Evolutionary conservation across 495 filamentous ascomycete species (phyloP).

Genomic region (Aspergillus bertholletiae): DNA sequence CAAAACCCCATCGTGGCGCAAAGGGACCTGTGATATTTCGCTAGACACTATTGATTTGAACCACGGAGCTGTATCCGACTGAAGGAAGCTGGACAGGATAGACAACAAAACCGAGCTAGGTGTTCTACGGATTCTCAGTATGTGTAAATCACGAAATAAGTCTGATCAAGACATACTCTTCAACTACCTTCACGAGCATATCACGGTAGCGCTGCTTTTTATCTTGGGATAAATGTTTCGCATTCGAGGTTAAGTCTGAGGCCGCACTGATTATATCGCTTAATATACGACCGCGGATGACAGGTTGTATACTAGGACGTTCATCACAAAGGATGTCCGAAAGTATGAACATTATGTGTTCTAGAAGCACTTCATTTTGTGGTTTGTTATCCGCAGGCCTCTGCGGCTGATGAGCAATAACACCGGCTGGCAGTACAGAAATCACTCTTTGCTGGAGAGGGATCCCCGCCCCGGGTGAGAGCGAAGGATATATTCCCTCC

Average conservation of each 20-base stretch:
- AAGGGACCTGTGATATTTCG: constrained; percentile 57
- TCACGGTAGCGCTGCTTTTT: constrained; percentile 21
- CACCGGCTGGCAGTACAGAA: constrained; percentile 44
- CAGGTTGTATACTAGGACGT: constrained; percentile 35
- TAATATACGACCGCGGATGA: constrained; percentile 40
- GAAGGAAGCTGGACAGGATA: constrained; percentile 43
- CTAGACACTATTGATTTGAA: constrained; percentile 47
- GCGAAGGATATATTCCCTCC: constrained; percentile 54
- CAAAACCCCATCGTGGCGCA: constrained; percentile 62
- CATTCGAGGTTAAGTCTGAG: constrained; percentile 41
- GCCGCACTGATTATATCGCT: constrained; percentile 42
- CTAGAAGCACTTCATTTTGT: constrained; percentile 30
- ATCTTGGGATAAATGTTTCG: constrained; percentile 15
- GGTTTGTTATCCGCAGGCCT: constrained; percentile 14
- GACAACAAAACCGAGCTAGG: constrained; percentile 42
- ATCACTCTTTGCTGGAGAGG: constrained; percentile 53
- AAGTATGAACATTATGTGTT: constrained; percentile 24
- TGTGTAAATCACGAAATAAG: not conserved
- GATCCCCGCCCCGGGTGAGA: constrained; percentile 51
- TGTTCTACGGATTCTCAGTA: constrained; percentile 30
- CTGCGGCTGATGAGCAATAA: constrained; percentile 38
- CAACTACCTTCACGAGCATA: constrained; percentile 34
- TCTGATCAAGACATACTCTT: constrained; percentile 33
- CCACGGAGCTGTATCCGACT: constrained; percentile 43
- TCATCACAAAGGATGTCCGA: constrained; percentile 30